Evolutionary conservation across 306 rosid species (phyloP).

Genomic region (Prunus davidiana): DNA sequence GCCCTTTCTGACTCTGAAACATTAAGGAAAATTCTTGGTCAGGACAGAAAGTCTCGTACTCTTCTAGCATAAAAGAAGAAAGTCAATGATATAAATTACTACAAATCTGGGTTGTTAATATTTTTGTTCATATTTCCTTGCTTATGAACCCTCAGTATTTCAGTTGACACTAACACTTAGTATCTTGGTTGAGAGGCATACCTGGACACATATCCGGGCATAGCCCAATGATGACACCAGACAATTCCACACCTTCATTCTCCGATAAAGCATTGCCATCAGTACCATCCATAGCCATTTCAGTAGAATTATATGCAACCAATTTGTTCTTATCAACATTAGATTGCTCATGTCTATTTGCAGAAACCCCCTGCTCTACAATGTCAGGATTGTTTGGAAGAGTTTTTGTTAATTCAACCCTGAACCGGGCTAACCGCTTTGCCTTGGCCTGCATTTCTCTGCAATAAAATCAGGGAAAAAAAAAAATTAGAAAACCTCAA

Average conservation of each 20-base stretch:
- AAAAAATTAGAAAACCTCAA: constrained; percentile 1
- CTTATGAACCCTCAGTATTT: neutral
- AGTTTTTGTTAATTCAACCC: constrained; percentile 61
- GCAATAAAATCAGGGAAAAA: constrained; percentile 18
- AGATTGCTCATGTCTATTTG: constrained; percentile 33
- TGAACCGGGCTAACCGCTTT: constrained; percentile 91
- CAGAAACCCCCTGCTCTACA: constrained; percentile 40
- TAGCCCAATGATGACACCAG: constrained; percentile 64
- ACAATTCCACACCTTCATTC: constrained; percentile 46
- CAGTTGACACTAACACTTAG: neutral
- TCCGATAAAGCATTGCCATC: constrained; percentile 44
- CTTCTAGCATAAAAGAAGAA: constrained; percentile 13
- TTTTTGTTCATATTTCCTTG: neutral
- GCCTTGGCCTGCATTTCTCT: constrained; percentile 92
- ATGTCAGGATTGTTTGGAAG: constrained; percentile 41
- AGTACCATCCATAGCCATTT: constrained; percentile 43
- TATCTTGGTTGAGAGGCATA: constrained; percentile 34
- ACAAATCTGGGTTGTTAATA: neutral
- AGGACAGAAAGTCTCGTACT: neutral
- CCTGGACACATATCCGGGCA: constrained; percentile 99
- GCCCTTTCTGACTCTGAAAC: constrained; percentile 84
- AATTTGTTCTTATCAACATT: constrained; percentile 41
- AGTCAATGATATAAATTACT: neutral
- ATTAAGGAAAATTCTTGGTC: constrained; percentile 7
- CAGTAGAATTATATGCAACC: constrained; percentile 33